Conservation (phyloP, 106 monocot species). For the Xerophyta viscosa region DNA sequence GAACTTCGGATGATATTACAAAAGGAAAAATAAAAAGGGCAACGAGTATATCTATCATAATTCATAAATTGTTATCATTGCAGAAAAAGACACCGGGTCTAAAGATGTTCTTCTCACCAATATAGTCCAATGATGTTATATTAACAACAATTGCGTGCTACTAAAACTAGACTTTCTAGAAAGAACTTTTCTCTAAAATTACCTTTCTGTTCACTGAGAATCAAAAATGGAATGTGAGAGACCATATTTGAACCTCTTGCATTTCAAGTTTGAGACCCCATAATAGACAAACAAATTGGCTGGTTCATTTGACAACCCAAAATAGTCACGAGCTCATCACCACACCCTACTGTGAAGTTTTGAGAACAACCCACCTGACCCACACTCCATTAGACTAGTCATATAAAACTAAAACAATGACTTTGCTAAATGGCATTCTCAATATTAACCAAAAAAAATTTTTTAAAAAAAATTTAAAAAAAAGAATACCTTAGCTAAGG, state of each 20-base stretch:
- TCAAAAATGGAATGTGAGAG: constrained; percentile 83
- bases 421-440: not conserved
- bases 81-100: too few relatives aligned
- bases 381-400: too few relatives aligned
- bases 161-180: not conserved
- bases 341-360: constrained; percentile 61
- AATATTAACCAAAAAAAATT: not conserved
- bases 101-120: too few relatives aligned
- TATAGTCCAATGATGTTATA: too few relatives aligned
- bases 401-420: not conserved
- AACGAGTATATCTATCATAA: too few relatives aligned
- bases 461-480: not conserved
- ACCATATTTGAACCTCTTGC: constrained; percentile 70
- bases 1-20: too few relatives aligned
- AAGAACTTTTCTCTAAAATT: too few relatives aligned
- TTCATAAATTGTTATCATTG: too few relatives aligned
- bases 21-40: too few relatives aligned
- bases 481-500: constrained; percentile 66
- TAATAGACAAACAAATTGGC: constrained; percentile 69
- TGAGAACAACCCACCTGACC: constrained; percentile 83
- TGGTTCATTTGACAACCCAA: constrained; percentile 80
- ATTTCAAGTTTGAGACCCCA: constrained; percentile 65
- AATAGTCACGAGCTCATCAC: constrained; percentile 78
- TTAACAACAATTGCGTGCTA: not conserved
- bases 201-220: constrained; percentile 84